Conservation (phyloP, 257 asterid genomes). For the Cinchona pubescens region DNA sequence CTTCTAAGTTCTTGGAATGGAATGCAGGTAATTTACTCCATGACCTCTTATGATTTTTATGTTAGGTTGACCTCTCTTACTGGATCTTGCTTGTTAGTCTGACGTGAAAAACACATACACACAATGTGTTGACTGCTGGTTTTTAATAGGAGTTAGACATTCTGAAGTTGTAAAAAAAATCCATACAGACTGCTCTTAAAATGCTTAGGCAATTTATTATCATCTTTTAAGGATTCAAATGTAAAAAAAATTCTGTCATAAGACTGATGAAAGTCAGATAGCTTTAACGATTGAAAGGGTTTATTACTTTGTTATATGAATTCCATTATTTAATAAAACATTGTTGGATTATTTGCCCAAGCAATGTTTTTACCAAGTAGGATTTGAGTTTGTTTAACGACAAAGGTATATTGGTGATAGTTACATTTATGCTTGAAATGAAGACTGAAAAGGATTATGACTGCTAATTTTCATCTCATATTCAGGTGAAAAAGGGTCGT, state of each 20-base stretch:
- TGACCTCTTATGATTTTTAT: too few species aligned
- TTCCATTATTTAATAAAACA: too few species aligned
- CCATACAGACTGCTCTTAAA: too few species aligned
- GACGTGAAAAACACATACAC: too few species aligned
- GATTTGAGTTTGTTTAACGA: background rate
- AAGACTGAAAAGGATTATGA: background rate
- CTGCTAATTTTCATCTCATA: background rate
- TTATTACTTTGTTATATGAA: background rate
- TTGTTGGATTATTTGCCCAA: background rate
- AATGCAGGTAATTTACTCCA: background rate
- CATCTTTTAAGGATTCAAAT: too few species aligned
- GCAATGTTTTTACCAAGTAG: background rate
- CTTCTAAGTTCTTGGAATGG: background rate
- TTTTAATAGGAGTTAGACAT: too few species aligned
- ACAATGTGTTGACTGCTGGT: too few species aligned
- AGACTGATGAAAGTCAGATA: background rate
- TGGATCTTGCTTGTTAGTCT: too few species aligned
- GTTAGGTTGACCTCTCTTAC: too few species aligned
- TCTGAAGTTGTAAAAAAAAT: too few species aligned
- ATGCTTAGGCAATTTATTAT: background rate
- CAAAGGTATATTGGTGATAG: background rate
- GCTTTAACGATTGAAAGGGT: too few species aligned
- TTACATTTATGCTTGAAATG: background rate
- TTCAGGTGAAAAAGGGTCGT: slow-evolving; percentile 76
- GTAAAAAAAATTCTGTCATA: background rate